Base-by-base conservation (phyloP, 164 flowering plant species). In the Dillenia suffruticosa region DNA sequence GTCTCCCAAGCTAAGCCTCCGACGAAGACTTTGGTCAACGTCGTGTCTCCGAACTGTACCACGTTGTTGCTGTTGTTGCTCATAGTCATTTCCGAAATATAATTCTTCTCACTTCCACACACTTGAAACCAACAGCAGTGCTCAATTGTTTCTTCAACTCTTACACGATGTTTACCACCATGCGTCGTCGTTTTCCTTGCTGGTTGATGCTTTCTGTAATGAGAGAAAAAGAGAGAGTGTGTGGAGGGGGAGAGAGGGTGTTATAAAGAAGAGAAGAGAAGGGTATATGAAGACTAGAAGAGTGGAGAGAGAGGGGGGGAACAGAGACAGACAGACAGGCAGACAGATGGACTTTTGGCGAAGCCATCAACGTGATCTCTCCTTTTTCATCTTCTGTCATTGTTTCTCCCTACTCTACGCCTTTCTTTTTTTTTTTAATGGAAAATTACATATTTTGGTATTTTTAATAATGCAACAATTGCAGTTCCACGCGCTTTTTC, bases 1-100 rank as follows among this genome's bases (percentile, higher is more conserved):
- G 98, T 90, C 70, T 94, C 98, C 98, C 98, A 94, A 0, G 97
- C 97, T 16, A 94, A 62, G 2, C 98, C 98, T 13, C 98, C 98
- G 0, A 94, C 97, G 55, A 94, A 94, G 32, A 94, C 92, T 54
- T 94, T 94, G 44, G 93, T 91, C 40, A 84, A 68, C 12, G 96
- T 81, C 9, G 98, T 94, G 71, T 94, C 98, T 0, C 87, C 91
- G 65, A 84, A 83, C 72, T 77, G 89, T 9, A 72, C 75, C 8
- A 64, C 40, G 40, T 51, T 62, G 12, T 8, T 22, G 22, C 13
- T 60, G 26, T 44, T 64, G 72, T 46, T 74, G 64, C 68, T 74
- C 75, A 72, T 73, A 17, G 72, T 71, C 71, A 66, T 75, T 17
- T 51, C 61, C 64, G 40, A 49, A 16, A 45, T 19, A 13, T 46